Evolutionary conservation across 257 asterid genomes (phyloP).

Genomic region (Striga asiatica): DNA sequence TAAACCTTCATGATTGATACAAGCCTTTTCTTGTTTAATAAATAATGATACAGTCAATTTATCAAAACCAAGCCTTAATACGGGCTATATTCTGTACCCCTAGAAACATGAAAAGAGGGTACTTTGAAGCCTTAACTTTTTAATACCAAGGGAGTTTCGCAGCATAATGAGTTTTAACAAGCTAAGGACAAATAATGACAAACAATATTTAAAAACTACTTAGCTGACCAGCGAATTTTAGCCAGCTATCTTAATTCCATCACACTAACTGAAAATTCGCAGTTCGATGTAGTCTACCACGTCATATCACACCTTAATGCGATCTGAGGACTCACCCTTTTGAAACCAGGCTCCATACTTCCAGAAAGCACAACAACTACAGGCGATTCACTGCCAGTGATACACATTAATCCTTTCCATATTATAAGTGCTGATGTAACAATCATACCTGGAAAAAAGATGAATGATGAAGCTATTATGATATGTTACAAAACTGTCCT

Average conservation of each 20-base stretch:
- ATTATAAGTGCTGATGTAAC: slow-evolving; percentile 94
- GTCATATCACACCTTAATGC: not conserved
- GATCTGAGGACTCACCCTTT: slow-evolving; percentile 55
- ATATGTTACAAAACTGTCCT: not conserved
- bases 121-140: not conserved
- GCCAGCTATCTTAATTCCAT: not conserved
- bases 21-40: not conserved
- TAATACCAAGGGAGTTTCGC: not conserved
- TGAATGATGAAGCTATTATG: slow-evolving; percentile 1
- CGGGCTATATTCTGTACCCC: not conserved
- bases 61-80: not conserved
- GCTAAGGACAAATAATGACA: not conserved
- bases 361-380: slow-evolving; percentile 99
- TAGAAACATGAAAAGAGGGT: not conserved
- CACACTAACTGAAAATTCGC: not conserved
- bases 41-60: not conserved
- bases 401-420: slow-evolving; percentile 96
- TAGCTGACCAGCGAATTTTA: not conserved
- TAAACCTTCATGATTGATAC: too few relatives aligned
- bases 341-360: slow-evolving; percentile 99
- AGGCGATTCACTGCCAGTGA: slow-evolving; percentile 96
- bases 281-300: not conserved
- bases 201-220: not conserved
- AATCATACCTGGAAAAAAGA: slow-evolving; percentile 62
- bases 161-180: not conserved